These are phyloP conservation scores for Phellopilus nigrolimitatus DNA, from an alignment of 1,284 basidiomycete genomes.

Conservation along the genomic window DNA sequence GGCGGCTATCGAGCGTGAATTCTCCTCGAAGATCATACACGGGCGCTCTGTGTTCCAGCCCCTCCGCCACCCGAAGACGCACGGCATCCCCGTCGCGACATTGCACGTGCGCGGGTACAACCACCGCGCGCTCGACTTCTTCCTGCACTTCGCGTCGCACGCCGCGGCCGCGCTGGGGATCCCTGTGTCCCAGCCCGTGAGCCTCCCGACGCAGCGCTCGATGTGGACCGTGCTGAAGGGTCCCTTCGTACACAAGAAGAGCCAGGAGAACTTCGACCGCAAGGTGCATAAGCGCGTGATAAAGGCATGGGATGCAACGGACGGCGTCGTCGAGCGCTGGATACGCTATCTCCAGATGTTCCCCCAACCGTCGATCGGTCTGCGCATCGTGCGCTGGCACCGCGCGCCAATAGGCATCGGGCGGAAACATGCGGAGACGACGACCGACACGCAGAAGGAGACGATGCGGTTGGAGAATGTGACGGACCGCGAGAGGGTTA, in stretches of 20 bases:
- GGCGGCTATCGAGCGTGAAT: slow-evolving; percentile 13
- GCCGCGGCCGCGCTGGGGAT: slow-evolving; percentile 83
- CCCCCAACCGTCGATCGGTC: slow-evolving; percentile 80
- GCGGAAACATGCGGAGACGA: slow-evolving; percentile 27
- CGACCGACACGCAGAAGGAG: slow-evolving; percentile 36
- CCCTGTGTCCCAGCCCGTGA: slow-evolving; percentile 65
- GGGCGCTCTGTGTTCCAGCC: slow-evolving; percentile 15
- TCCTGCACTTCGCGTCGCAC: slow-evolving; percentile 81
- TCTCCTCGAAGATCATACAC: slow-evolving; percentile 12
- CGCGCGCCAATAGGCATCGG: slow-evolving; percentile 66
- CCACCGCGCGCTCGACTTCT: slow-evolving; percentile 67
- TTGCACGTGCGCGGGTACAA: slow-evolving; percentile 83
- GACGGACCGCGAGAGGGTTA: slow-evolving; percentile 29
- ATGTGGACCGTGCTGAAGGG: slow-evolving; percentile 86
- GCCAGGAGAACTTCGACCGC: slow-evolving; percentile 93
- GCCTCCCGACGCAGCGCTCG: slow-evolving; percentile 72
- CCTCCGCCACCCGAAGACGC: slow-evolving; percentile 52
- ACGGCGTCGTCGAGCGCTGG: slow-evolving; percentile 78
- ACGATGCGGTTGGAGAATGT: slow-evolving; percentile 23
- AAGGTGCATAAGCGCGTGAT: slow-evolving; percentile 80
- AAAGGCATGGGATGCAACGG: slow-evolving; percentile 88
- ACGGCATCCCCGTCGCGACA: slow-evolving; percentile 76
- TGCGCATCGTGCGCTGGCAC: slow-evolving; percentile 79
- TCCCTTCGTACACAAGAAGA: slow-evolving; percentile 93
- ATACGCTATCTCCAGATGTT: slow-evolving; percentile 77